Conservation (phyloP, 257 asterid genomes). For the Nemophila menziesii region DNA sequence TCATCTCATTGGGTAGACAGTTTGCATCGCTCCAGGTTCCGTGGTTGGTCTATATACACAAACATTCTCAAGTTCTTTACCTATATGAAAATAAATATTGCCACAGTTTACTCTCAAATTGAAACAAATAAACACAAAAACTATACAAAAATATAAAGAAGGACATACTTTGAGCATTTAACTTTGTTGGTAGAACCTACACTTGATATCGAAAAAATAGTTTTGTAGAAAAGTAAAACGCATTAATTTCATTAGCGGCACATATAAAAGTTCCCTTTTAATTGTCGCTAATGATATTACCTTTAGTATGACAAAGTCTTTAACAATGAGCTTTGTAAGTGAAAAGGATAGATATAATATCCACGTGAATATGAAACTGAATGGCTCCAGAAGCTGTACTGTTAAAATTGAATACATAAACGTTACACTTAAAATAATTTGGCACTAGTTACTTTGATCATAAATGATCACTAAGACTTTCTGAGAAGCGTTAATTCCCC, state of each 20-base stretch:
- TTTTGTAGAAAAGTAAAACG: slow-evolving; percentile 48
- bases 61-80: too few species aligned
- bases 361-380: slow-evolving; percentile 96
- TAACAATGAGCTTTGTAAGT: slow-evolving; percentile 48
- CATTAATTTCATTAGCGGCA: not conserved
- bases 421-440: too few species aligned
- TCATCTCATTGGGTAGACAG: not conserved
- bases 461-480: not conserved
- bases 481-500: too few species aligned
- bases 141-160: not conserved
- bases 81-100: not conserved
- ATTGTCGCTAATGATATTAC: slow-evolving; percentile 20
- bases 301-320: slow-evolving; percentile 76
- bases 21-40: not conserved
- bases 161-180: slow-evolving; percentile 71
- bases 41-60: not conserved
- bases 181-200: slow-evolving; percentile 62
- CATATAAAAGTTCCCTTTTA: too few species aligned
- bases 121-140: not conserved
- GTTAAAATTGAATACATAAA: not conserved
- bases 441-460: not conserved
- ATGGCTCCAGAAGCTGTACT: slow-evolving; percentile 96
- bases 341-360: slow-evolving; percentile 69
- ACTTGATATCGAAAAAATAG: slow-evolving; percentile 70
- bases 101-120: slow-evolving; percentile 3